These are phyloP conservation scores for Glarea lozoyensis DNA, from an alignment of 495 filamentous ascomycete species.

Conservation along the genomic window DNA sequence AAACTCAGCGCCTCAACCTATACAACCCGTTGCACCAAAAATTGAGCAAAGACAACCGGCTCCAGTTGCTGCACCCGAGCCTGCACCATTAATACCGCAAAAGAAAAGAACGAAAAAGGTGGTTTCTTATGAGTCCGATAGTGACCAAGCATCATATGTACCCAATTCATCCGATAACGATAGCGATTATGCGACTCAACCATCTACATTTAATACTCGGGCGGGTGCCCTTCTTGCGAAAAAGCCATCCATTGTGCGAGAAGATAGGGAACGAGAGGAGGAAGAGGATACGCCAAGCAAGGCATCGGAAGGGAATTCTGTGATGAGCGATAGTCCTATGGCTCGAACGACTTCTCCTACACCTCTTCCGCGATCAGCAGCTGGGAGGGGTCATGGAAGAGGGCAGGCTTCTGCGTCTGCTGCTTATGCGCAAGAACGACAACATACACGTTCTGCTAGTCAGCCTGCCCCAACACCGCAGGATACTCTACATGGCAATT, in stretches of 20 bases:
- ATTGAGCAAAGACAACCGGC: background rate
- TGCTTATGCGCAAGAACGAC: conserved; percentile 8
- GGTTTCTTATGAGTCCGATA: conserved; percentile 13
- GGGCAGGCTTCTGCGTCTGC: conserved; percentile 11
- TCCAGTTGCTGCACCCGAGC: background rate
- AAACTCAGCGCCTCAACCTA: background rate
- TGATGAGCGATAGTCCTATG: conserved; percentile 2
- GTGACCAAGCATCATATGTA: conserved; percentile 15
- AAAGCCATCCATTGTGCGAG: conserved; percentile 53
- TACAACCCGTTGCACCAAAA: background rate
- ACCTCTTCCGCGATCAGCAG: conserved; percentile 13
- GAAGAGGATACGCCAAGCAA: conserved; percentile 17
- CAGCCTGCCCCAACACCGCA: conserved; percentile 16
- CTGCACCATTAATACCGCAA: conserved; percentile 2
- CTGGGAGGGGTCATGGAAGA: conserved; percentile 14
- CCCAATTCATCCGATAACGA: conserved; percentile 20
- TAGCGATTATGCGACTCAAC: conserved; percentile 13
- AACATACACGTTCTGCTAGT: conserved; percentile 20
- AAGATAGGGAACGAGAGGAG: conserved; percentile 47
- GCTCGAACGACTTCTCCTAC: conserved; percentile 12
- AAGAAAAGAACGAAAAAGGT: conserved; percentile 15
- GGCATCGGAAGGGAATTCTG: background rate
- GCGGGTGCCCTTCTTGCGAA: conserved; percentile 27
- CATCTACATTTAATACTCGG: conserved; percentile 7
- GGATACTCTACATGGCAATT: conserved; percentile 1